Evolutionary conservation across 106 monocot species (phyloP).

Genomic region (Acanthochlamys bracteata): DNA sequence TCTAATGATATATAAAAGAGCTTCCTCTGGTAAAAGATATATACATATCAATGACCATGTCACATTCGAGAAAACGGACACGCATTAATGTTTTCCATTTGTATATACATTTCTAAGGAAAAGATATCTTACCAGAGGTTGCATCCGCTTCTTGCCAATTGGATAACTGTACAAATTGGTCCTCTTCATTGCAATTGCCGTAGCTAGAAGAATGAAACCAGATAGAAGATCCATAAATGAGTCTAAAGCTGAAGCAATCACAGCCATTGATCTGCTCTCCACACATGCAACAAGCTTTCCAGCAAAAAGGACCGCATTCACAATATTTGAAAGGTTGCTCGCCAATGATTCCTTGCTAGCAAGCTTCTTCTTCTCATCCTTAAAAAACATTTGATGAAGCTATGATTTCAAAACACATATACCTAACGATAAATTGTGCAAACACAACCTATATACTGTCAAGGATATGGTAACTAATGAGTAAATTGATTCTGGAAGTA

Average conservation of each 20-base stretch:
- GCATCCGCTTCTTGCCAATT: constrained; percentile 90
- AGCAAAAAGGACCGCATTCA: constrained; percentile 58
- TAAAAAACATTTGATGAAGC: neutral
- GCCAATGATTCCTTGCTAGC: constrained; percentile 65
- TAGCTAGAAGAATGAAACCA: constrained; percentile 82
- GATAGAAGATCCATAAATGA: constrained; percentile 85
- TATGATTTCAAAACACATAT: neutral
- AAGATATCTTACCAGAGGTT: constrained; percentile 56
- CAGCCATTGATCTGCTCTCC: constrained; percentile 62
- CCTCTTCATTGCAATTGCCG: constrained; percentile 66
- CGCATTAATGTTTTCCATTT: neutral
- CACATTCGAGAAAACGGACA: too few relatives aligned
- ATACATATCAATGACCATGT: too few relatives aligned
- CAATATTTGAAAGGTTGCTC: constrained; percentile 58
- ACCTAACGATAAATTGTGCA: neutral
- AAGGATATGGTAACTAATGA: too few relatives aligned
- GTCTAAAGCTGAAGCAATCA: constrained; percentile 90
- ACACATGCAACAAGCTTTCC: constrained; percentile 63
- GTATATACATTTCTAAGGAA: neutral
- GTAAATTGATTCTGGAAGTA: too few relatives aligned
- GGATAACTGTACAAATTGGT: constrained; percentile 69
- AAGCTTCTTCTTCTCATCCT: constrained; percentile 54
- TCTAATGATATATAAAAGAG: too few relatives aligned
- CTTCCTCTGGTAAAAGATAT: too few relatives aligned
- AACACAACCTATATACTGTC: too few relatives aligned